Base-by-base conservation (phyloP, 805 yeast genomes). In the Wickerhamiella shivajii region DNA sequence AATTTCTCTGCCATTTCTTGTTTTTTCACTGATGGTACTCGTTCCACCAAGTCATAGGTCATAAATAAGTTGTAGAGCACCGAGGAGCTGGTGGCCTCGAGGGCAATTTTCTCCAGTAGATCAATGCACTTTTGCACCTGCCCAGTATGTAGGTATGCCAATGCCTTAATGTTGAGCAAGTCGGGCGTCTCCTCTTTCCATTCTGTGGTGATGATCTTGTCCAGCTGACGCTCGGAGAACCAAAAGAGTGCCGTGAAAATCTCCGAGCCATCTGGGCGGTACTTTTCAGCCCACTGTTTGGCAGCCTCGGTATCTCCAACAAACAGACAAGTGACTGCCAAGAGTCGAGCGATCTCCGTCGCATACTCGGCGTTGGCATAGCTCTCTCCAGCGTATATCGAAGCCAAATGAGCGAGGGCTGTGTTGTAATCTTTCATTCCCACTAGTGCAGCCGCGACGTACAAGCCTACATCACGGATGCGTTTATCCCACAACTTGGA, bases 271-370 rank as follows among this genome's bases (percentile, higher is more conserved):
- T 20, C 6, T 7, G 17, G 18, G 18, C 28, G 29, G 11, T 33
- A 21, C 36, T 33, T 35, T 15, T 23, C 24, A 14, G 44, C 30
- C 59, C 57, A 52, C 22, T 45, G 44, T 4, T 47, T 40, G 9
- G 57, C 53, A 3, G 47, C 33, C 18, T 42, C 28, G 7, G 55
- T 44, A 35, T 54, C 55, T 14, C 59, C 59, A 6, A 49, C 25
- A 18, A 40, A 38, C 13, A 48, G 33, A 27, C 43, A 43, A 11
- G 41, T 36, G 18, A 51, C 33, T 3, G 48, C 49, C 5, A 52
- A 35, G 12, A 45, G 26, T 7, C 31, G 14, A 3, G 47, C 40
- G 2, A 39, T 37, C 21, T 26, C 16, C 4, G 18, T 27, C 6
- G 37, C 36, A 24, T 27, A 35, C 11, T 29, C 37, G 3, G 22